phyloP scores from a whole-genome alignment of 768 basidiomycete genomes.

The Trametes sanguinea region DNA sequence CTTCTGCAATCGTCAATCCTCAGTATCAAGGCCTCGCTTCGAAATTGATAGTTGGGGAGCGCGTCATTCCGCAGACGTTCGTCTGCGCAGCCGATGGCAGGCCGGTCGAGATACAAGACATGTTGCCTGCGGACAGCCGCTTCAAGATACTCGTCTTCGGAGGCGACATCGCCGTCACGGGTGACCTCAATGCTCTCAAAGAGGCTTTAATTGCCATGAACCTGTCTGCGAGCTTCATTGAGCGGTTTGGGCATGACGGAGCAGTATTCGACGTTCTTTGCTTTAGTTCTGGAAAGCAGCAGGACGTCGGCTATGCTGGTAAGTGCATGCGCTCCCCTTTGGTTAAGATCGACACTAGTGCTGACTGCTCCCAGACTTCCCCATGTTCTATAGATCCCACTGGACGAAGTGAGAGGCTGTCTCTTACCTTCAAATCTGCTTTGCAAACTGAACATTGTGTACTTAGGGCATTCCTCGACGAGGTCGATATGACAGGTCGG shows the following conservation, averaged over 20 bases:
- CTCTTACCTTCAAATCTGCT: neutral
- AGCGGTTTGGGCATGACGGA: slow-evolving; percentile 7
- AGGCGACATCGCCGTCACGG: slow-evolving; percentile 37
- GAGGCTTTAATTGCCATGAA: slow-evolving; percentile 22
- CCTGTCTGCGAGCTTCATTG: slow-evolving; percentile 21
- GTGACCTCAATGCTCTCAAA: slow-evolving; percentile 21
- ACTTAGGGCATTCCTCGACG: slow-evolving; percentile 60
- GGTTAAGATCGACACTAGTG: too few relatives aligned
- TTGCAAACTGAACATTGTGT: neutral
- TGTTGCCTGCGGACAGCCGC: slow-evolving; percentile 47
- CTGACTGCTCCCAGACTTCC: slow-evolving; percentile 45
- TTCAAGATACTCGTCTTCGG: slow-evolving; percentile 53
- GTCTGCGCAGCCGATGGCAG: slow-evolving; percentile 48
- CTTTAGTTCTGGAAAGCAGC: slow-evolving; percentile 5
- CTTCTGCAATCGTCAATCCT: slow-evolving; percentile 39
- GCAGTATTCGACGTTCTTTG: slow-evolving; percentile 5
- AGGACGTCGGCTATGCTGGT: neutral
- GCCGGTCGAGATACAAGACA: slow-evolving; percentile 53
- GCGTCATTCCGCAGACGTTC: slow-evolving; percentile 48
- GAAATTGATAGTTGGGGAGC: slow-evolving; percentile 48
- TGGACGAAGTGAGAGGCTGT: slow-evolving; percentile 52
- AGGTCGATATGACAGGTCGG: slow-evolving; percentile 43
- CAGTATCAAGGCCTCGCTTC: slow-evolving; percentile 40
- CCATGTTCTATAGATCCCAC: slow-evolving; percentile 48
- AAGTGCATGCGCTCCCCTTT: neutral